Conservation (phyloP, 306 rosid genomes). For the Dalbergia cultrata region DNA sequence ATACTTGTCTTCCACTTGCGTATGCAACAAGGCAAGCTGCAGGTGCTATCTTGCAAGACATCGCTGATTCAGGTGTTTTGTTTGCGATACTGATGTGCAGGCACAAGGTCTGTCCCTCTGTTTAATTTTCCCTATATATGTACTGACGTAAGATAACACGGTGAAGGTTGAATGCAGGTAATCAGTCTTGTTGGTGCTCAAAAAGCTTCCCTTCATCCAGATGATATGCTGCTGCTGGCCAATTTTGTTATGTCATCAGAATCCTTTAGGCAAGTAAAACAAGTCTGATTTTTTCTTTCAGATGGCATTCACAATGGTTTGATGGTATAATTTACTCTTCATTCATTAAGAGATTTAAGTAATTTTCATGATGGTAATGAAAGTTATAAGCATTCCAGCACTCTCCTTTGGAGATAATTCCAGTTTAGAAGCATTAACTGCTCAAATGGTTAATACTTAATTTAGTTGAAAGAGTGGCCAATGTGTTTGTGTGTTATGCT, state of each 20-base stretch:
- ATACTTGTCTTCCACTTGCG: slow-evolving; percentile 96
- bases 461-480: not conserved
- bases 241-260: slow-evolving; percentile 96
- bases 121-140: slow-evolving; percentile 12
- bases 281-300: slow-evolving; percentile 34
- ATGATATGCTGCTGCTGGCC: slow-evolving; percentile 90
- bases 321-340: slow-evolving; percentile 29
- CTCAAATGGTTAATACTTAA: not conserved
- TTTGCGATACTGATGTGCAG: slow-evolving; percentile 96
- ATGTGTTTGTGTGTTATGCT: not conserved
- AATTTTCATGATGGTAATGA: slow-evolving; percentile 35
- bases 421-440: not conserved
- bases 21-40: slow-evolving; percentile 98
- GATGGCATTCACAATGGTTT: slow-evolving; percentile 19
- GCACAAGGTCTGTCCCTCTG: slow-evolving; percentile 73
- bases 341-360: slow-evolving; percentile 14
- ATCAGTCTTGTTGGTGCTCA: slow-evolving; percentile 98
- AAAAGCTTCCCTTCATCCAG: slow-evolving; percentile 98
- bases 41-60: slow-evolving; percentile 92
- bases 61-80: slow-evolving; percentile 92
- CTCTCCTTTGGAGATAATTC: slow-evolving; percentile 28
- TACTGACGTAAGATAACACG: slow-evolving; percentile 43
- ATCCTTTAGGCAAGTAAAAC: slow-evolving; percentile 86
- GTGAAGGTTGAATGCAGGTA: slow-evolving; percentile 72
- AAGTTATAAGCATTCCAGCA: slow-evolving; percentile 9